Percentiles rank a stretch among this genome's conserved stretches.
Conservation (phyloP, 1,284 basidiomycete species). For the Puccinia horiana region DNA sequence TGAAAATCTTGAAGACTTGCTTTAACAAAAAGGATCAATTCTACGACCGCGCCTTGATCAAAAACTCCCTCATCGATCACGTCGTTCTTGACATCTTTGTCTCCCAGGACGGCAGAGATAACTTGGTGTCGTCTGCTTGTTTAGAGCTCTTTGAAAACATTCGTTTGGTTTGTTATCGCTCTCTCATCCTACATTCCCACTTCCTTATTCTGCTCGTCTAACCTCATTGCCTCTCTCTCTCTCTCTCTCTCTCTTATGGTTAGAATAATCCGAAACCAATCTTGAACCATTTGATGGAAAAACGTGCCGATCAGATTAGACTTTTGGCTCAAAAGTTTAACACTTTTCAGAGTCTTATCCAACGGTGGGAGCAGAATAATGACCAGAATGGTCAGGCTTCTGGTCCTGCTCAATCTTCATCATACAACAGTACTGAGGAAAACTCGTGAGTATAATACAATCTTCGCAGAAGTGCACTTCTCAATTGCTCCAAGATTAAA, state of each 20-base stretch:
- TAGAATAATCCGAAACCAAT: slow-evolving; percentile 70
- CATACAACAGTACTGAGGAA: slow-evolving; percentile 40
- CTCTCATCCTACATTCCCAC: slow-evolving; percentile 7
- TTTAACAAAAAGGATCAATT: slow-evolving; percentile 83
- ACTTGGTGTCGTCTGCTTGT: slow-evolving; percentile 88
- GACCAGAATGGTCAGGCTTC: slow-evolving; percentile 60
- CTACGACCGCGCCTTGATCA: slow-evolving; percentile 78
- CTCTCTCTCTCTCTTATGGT: slow-evolving; percentile 30
- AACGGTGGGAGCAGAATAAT: slow-evolving; percentile 86
- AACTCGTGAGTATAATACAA: slow-evolving; percentile 49
- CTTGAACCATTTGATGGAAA: slow-evolving; percentile 80
- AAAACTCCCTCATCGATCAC: slow-evolving; percentile 78
- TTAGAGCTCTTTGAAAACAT: slow-evolving; percentile 93
- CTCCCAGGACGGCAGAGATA: slow-evolving; percentile 80
- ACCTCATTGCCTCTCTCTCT: slow-evolving; percentile 9
- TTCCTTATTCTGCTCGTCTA: neutral
- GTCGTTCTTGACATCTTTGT: slow-evolving; percentile 75
- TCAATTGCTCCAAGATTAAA: neutral
- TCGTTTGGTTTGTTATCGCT: slow-evolving; percentile 64
- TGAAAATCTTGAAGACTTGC: slow-evolving; percentile 86
- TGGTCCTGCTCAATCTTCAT: too few relatives aligned
- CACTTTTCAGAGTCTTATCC: slow-evolving; percentile 72
- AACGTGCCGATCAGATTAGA: slow-evolving; percentile 70
- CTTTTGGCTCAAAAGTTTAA: slow-evolving; percentile 67
- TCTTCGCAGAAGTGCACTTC: too few relatives aligned